These are phyloP conservation scores for Pestalotiopsis sp. DNA, from an alignment of 2,329 filamentous ascomycete species.

Conservation along the genomic window DNA sequence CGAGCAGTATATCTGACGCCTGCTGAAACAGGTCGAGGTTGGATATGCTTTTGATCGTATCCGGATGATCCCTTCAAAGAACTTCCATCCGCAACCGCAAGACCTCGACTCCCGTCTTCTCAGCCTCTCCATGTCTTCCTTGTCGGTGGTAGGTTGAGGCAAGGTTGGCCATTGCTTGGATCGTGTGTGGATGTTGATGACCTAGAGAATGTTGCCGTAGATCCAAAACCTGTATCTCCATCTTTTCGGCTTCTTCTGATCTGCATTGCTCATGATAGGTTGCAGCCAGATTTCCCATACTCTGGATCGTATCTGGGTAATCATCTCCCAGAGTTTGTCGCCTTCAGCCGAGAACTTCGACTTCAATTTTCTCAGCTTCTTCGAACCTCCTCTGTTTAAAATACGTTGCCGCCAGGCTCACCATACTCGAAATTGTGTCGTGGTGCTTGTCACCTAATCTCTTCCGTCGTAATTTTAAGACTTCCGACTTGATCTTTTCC, in stretches of 20 bases:
- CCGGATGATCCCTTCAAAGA: constrained; percentile 24
- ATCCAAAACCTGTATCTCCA: neutral
- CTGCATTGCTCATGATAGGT: neutral
- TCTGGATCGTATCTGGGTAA: neutral
- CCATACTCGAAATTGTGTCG: neutral
- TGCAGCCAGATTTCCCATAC: neutral
- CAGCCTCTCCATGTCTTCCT: neutral
- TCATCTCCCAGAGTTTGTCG: neutral
- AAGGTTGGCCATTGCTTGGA: neutral
- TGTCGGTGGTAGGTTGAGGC: neutral
- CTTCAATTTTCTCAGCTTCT: neutral
- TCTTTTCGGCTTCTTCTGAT: neutral
- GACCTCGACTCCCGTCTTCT: neutral
- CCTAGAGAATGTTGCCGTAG: neutral
- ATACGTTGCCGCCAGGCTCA: neutral
- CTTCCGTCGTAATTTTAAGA: neutral
- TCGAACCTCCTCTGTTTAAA: neutral
- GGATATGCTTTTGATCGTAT: constrained; percentile 25
- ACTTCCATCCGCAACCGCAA: neutral
- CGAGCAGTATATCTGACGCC: neutral
- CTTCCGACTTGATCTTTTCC: neutral
- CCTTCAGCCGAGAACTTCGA: neutral
- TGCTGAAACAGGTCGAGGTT: constrained; percentile 21
- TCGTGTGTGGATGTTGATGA: neutral
- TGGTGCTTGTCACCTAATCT: neutral